These are phyloP conservation scores for Bromus sterilis DNA, from an alignment of 176 grass and related monocot genomes.

Conservation along the genomic window DNA sequence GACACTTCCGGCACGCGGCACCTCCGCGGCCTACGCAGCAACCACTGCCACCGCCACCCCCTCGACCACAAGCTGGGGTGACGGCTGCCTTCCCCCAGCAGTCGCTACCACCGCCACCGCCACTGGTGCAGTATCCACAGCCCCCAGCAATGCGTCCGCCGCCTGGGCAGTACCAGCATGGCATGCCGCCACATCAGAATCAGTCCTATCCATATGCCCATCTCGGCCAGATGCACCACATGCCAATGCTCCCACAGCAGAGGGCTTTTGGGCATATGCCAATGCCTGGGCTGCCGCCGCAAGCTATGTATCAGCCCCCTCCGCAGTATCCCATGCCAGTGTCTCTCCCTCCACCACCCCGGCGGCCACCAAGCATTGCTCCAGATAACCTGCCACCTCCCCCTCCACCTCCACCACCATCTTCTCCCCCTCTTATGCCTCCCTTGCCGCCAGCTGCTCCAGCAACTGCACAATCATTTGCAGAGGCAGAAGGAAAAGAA, in stretches of 20 bases:
- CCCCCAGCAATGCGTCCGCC: constrained; percentile 22
- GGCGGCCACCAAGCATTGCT: constrained; percentile 11
- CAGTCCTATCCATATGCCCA: constrained; percentile 32
- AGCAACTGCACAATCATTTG: constrained; percentile 3
- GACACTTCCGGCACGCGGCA: constrained; percentile 15
- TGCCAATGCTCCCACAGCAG: constrained; percentile 29
- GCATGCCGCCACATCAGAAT: not conserved
- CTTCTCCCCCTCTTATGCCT: constrained; percentile 28
- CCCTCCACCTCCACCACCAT: constrained; percentile 17
- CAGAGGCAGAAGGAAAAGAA: not conserved
- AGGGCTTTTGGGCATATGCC: constrained; percentile 31
- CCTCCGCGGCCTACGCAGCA: constrained; percentile 23
- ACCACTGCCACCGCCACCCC: constrained; percentile 9
- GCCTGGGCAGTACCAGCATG: constrained; percentile 29
- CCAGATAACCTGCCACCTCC: constrained; percentile 20
- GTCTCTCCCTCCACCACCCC: constrained; percentile 26
- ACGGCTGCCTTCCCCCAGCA: constrained; percentile 26
- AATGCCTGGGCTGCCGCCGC: constrained; percentile 8
- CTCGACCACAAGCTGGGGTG: not conserved
- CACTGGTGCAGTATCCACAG: not conserved
- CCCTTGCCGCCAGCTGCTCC: not conserved
- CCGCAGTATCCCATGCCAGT: constrained; percentile 30
- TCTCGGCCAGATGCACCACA: constrained; percentile 17
- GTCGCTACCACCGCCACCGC: not conserved
- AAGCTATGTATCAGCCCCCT: constrained; percentile 31